Evolutionary conservation across 1,139 yeast genomes (phyloP).

Genomic region (Candida smagusa): DNA sequence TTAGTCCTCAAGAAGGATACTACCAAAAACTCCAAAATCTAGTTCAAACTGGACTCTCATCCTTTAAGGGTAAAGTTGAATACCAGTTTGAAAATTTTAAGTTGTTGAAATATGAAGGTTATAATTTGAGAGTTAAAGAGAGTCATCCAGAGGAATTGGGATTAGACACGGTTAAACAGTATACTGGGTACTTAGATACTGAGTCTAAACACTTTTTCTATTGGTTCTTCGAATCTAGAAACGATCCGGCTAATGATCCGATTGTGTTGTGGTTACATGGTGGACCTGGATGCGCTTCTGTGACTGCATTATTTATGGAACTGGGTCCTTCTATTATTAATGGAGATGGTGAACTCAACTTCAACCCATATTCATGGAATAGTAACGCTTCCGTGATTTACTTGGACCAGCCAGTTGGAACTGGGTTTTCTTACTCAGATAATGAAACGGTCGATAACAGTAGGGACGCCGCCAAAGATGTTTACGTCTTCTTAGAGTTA

Average conservation of each 20-base stretch:
- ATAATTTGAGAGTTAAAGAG: constrained; percentile 59
- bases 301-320: constrained; percentile 89
- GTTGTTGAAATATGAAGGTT: constrained; percentile 27
- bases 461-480: constrained; percentile 89
- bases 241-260: constrained; percentile 84
- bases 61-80: too few species aligned
- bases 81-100: constrained; percentile 9
- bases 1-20: too few species aligned
- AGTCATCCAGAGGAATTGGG: constrained; percentile 52
- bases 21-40: too few species aligned
- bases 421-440: constrained; percentile 83
- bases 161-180: constrained; percentile 75
- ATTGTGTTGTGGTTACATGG: constrained; percentile 86
- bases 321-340: constrained; percentile 82
- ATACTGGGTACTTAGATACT: constrained; percentile 84
- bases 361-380: constrained; percentile 85
- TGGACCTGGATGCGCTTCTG: constrained; percentile 88
- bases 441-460: constrained; percentile 61
- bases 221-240: constrained; percentile 86
- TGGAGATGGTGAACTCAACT: constrained; percentile 61
- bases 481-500: constrained; percentile 83
- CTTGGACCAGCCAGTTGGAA: constrained; percentile 93
- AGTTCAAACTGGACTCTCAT: too few species aligned
- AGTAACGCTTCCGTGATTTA: constrained; percentile 85
- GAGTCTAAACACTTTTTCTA: constrained; percentile 78